Percentiles rank a stretch among this genome's conserved stretches.
These are phyloP conservation scores for Periconia digitata DNA, from an alignment of 2,329 filamentous ascomycete genomes.

Conservation along the genomic window DNA sequence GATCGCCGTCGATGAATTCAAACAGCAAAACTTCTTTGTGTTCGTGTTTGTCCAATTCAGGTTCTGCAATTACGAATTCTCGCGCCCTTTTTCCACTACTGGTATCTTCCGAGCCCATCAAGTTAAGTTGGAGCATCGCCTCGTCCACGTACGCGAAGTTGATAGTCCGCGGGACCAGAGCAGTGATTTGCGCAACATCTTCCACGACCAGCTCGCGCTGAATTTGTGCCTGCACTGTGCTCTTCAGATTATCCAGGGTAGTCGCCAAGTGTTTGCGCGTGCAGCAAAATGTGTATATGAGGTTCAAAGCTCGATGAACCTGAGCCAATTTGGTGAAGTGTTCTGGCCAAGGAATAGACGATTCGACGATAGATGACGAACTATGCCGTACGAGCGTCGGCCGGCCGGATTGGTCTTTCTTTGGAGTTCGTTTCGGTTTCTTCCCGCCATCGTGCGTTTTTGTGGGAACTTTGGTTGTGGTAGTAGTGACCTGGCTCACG, in stretches of 20 bases:
- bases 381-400: constrained; percentile 45
- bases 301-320: constrained; percentile 81
- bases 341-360: constrained; percentile 69
- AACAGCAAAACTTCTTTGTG: constrained; percentile 78
- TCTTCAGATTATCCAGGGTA: constrained; percentile 84
- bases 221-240: constrained; percentile 81
- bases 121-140: constrained; percentile 76
- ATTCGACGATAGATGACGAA: constrained; percentile 55
- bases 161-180: constrained; percentile 74
- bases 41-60: constrained; percentile 43
- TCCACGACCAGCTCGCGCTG: constrained; percentile 69
- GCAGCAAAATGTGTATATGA: constrained; percentile 93
- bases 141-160: constrained; percentile 87
- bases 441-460: constrained; percentile 61
- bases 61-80: constrained; percentile 42
- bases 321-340: constrained; percentile 72
- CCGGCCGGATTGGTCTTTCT: constrained; percentile 34
- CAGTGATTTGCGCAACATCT: constrained; percentile 81
- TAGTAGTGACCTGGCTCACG: constrained; percentile 16
- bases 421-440: constrained; percentile 51
- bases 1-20: constrained; percentile 87
- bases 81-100: constrained; percentile 61
- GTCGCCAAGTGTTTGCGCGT: constrained; percentile 90
- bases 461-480: constrained; percentile 53
- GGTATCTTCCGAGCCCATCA: constrained; percentile 68